Percentiles rank a stretch among this genome's conserved stretches.
Conservation (phyloP, 495 filamentous ascomycete species). For the Penicillium verhagenii region DNA sequence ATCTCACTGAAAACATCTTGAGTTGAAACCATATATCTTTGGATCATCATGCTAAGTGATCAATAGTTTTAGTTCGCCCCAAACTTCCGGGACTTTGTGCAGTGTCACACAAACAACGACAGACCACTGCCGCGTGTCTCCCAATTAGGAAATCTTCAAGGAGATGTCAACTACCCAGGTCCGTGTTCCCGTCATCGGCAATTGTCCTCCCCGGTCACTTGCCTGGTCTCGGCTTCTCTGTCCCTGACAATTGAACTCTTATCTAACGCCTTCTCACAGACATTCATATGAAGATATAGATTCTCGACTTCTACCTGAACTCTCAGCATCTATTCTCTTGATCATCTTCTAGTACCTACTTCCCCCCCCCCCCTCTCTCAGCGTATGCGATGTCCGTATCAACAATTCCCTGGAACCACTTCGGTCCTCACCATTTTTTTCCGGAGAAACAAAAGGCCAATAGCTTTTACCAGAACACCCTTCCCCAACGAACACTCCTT, state of each 20-base stretch:
- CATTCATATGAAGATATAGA: neutral
- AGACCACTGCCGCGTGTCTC: neutral
- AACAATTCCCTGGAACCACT: conserved; percentile 38
- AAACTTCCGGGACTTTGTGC: conserved; percentile 12
- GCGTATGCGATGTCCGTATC: conserved; percentile 47
- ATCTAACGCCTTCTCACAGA: neutral
- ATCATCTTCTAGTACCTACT: neutral
- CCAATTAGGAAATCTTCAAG: conserved; percentile 2
- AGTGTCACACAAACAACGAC: conserved; percentile 13
- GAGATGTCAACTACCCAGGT: conserved; percentile 11
- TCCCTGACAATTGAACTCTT: neutral
- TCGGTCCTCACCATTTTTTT: conserved; percentile 38
- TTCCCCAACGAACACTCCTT: conserved; percentile 22
- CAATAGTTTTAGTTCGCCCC: conserved; percentile 4
- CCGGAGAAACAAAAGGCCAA: conserved; percentile 31
- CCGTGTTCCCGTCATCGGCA: neutral
- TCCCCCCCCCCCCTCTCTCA: neutral
- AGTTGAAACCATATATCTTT: neutral
- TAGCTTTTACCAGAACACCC: conserved; percentile 23
- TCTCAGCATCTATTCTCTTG: neutral
- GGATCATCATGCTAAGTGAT: neutral
- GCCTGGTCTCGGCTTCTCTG: neutral
- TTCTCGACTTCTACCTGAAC: neutral
- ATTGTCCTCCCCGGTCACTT: too few species aligned
- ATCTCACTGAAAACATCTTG: neutral